Base-by-base conservation (phyloP, 441 rosid species). In the Gossypium gossypioides region DNA sequence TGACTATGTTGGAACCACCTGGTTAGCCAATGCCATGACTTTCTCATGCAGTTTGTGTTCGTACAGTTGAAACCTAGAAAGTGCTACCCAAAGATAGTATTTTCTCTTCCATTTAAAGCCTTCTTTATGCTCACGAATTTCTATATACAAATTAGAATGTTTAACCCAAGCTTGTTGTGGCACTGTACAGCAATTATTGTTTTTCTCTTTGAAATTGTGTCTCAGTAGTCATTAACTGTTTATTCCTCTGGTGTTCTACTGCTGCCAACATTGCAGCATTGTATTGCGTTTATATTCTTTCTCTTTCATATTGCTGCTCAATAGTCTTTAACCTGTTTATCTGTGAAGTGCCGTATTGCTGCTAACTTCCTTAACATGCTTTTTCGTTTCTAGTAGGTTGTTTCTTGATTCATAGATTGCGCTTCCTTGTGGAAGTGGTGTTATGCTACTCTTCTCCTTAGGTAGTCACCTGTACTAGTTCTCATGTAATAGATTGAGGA, bases 251-350 rank as follows among this genome's bases (percentile, higher is more conserved):
- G 57, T 46, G 56, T 12, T n/a, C 18, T 24, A 46, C 19, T 46
- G 70, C 22, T 66, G 70, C 40, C 3, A 48, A 3, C 68, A 34
- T n/a, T 29, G 16, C 57, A 48, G 40, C 40, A 48, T 13, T 46
- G 21, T 66, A 66, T 54, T 46, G 56, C 21, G 27, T 24, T 24
- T 48, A 48, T 66, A 10, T 22, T 48, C 40, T 66, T n/a, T 48
- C 22, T 66, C 22, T 66, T 6, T 24, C 22, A 42, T 22, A 46
- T 66, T 46, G 21, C 34, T 0, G 56, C 57, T 25, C 22, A 46
- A 46, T 46, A 46, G n/a, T 66, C 57, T 46, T 66, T 66, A 66
- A 24, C 40, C 13, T n/a, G 57, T 66, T 46, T 66, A 5, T 65
- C 15, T 6, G 2, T 22, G n/a, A 66, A 48, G 21, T 44, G 56